Percentiles rank a stretch among this genome's conserved stretches.
phyloP scores from a whole-genome alignment of 306 rosid species.

The Trichosanthes cucumerina region DNA sequence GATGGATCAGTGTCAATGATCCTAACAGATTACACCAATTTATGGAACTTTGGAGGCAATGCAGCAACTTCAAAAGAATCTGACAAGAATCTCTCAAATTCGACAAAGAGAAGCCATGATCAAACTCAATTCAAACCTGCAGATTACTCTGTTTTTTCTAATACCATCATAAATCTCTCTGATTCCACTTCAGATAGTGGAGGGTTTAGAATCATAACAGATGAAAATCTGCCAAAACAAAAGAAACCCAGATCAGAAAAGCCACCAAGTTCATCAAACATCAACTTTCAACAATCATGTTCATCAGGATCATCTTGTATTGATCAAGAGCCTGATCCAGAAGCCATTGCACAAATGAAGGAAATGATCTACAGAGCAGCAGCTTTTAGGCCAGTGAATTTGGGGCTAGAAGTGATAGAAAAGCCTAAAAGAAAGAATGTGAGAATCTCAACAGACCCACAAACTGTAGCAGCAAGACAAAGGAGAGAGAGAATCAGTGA shows the following conservation, averaged over 20 bases:
- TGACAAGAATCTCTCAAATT: constrained; percentile 22
- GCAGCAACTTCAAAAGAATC: constrained; percentile 46
- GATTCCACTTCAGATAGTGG: constrained; percentile 16
- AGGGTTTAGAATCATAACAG: constrained; percentile 39
- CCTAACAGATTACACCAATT: constrained; percentile 36
- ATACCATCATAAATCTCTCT: not conserved
- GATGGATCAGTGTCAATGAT: constrained; percentile 43
- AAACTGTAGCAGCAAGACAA: constrained; percentile 91
- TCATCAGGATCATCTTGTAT: constrained; percentile 32
- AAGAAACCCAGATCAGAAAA: constrained; percentile 60
- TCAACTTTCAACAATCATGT: constrained; percentile 65
- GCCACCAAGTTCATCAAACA: constrained; percentile 45
- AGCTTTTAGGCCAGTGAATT: constrained; percentile 81
- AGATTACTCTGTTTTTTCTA: constrained; percentile 1
- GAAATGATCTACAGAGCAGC: constrained; percentile 91
- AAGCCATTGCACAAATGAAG: constrained; percentile 88
- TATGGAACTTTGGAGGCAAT: constrained; percentile 40
- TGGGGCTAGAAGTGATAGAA: constrained; percentile 50
- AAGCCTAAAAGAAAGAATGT: constrained; percentile 88
- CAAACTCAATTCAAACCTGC: constrained; percentile 9
- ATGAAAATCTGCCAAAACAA: constrained; percentile 26
- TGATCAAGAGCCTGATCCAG: constrained; percentile 68
- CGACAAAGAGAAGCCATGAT: constrained; percentile 32
- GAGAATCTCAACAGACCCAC: constrained; percentile 78
- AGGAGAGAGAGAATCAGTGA: constrained; percentile 88